These are phyloP conservation scores for Hippophae gyantsensis DNA, from an alignment of 306 rosid species.

Conservation along the genomic window DNA sequence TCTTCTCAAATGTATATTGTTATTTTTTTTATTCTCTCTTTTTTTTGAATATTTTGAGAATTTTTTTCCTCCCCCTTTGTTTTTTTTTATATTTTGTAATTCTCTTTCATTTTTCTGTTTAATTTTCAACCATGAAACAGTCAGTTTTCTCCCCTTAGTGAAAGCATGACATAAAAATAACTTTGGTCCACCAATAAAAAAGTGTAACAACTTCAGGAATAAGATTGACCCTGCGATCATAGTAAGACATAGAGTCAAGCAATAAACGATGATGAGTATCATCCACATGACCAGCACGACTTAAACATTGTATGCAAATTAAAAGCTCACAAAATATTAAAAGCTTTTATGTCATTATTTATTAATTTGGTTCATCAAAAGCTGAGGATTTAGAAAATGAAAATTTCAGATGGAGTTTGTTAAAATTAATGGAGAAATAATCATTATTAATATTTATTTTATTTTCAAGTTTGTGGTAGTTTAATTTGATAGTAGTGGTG, in stretches of 20 bases:
- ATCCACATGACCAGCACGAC: slow-evolving; percentile 27
- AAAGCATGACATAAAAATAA: slow-evolving; percentile 30
- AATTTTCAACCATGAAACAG: slow-evolving; percentile 21
- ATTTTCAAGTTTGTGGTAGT: too few relatives aligned
- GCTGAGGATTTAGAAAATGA: not conserved
- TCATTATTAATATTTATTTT: too few relatives aligned
- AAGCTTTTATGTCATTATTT: not conserved
- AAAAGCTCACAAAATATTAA: not conserved
- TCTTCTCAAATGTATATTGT: slow-evolving; percentile 11
- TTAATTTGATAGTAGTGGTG: too few relatives aligned
- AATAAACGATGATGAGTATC: slow-evolving; percentile 23
- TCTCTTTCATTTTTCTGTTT: slow-evolving; percentile 1
- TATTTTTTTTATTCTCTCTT: slow-evolving; percentile 12
- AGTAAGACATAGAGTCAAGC: slow-evolving; percentile 64
- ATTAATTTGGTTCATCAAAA: not conserved
- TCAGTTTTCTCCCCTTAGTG: slow-evolving; percentile 20
- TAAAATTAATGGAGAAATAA: too few relatives aligned
- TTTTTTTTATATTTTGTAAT: not conserved
- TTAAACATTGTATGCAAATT: slow-evolving; percentile 2
- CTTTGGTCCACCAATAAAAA: slow-evolving; percentile 42
- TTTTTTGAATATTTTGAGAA: slow-evolving; percentile 5
- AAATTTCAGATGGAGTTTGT: too few relatives aligned
- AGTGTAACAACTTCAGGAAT: slow-evolving; percentile 46
- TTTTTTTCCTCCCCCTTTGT: not conserved
- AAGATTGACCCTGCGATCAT: slow-evolving; percentile 86